Base-by-base conservation (phyloP, 805 yeast species). In the Cyberlindnera mrakii region DNA sequence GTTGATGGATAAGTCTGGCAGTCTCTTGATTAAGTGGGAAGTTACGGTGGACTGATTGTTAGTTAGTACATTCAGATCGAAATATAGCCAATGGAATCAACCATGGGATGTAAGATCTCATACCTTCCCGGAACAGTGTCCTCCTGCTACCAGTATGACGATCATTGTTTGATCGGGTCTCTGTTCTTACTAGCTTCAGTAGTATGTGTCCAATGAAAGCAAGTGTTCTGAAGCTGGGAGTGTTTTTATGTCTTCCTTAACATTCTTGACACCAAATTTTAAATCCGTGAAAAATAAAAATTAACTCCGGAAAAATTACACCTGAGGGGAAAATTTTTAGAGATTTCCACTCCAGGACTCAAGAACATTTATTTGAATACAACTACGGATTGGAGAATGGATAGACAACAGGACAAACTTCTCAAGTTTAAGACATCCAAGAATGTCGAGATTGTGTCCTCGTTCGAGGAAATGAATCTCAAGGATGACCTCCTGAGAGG, bases 381-480 rank as follows among this genome's bases (percentile, higher is more conserved):
- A 4, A 25, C 2, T 33, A n/a, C 20, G 10, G 48, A 20, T 5
- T 75, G 76, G 80, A 80, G 78, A 7, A 80, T 83, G 52, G 78
- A 82, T 55, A 72, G 74, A 55, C 79, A 76, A 13, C 63, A 71
- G 7, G 87, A 83, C 53, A 64, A 65, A n/a, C 77, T 72, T 40
- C 62, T 85, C 32, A 75, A 78, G 62, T 78, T 85, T 58, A 74
- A 75, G 42, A 74, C 79, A 4, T 71, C 89, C 11, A 81, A 78
- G 51, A 75, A 77, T 38, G 61, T 69, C 15, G 62, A 63, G 38
- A 55, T 80, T 10, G 80, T 77, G 49, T 66, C 75, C 66, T 70
- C 83, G 43, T 85, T 85, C 67, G 95, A 85, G 62, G 90, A 81
- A 54, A 80, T 85, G 80, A 71, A 80, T 70, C 70, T 85, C 59